Conservation (phyloP, 2,329 filamentous ascomycete genomes). For the Fusarium xyrophilum region DNA sequence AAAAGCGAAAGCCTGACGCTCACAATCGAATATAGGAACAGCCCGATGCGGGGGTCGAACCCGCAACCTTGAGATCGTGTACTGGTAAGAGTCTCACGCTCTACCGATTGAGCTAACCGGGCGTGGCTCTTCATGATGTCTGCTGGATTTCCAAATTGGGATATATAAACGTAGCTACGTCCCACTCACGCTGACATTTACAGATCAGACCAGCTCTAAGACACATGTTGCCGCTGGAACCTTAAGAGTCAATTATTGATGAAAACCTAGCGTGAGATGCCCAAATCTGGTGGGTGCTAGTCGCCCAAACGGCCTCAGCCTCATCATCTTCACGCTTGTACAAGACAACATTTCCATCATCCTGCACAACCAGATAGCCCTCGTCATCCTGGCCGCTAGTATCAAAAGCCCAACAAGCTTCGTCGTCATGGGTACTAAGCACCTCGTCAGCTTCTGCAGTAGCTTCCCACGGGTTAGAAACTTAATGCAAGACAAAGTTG, state of each 20-base stretch:
- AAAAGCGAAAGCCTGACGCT: slow-evolving; percentile 11
- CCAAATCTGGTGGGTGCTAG: slow-evolving; percentile 28
- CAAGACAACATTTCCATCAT: slow-evolving; percentile 46
- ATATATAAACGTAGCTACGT: fast-evolving
- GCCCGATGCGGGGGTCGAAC: slow-evolving; percentile 59
- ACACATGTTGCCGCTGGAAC: fast-evolving
- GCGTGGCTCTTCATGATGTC: slow-evolving; percentile 40
- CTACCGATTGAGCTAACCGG: slow-evolving; percentile 55
- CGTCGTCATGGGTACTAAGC: slow-evolving; percentile 25
- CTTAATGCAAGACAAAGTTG: slow-evolving; percentile 46
- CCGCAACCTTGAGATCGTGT: slow-evolving; percentile 61
- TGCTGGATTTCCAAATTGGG: fast-evolving
- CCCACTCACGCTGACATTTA: fast-evolving
- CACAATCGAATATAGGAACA: slow-evolving; percentile 45
- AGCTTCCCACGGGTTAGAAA: background rate
- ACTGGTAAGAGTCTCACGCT: slow-evolving; percentile 70
- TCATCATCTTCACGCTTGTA: slow-evolving; percentile 41
- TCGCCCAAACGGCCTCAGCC: slow-evolving; percentile 41
- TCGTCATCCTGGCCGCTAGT: slow-evolving; percentile 30
- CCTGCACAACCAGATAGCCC: slow-evolving; percentile 42
- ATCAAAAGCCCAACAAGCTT: slow-evolving; percentile 40
- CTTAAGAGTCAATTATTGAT: fast-evolving
- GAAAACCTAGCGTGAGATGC: fast-evolving
- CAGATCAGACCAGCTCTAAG: too few relatives aligned
- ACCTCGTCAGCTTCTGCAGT: background rate